Evolutionary conservation across 768 basidiomycete species (phyloP).

Genomic region (Rubroboletus satanas): DNA sequence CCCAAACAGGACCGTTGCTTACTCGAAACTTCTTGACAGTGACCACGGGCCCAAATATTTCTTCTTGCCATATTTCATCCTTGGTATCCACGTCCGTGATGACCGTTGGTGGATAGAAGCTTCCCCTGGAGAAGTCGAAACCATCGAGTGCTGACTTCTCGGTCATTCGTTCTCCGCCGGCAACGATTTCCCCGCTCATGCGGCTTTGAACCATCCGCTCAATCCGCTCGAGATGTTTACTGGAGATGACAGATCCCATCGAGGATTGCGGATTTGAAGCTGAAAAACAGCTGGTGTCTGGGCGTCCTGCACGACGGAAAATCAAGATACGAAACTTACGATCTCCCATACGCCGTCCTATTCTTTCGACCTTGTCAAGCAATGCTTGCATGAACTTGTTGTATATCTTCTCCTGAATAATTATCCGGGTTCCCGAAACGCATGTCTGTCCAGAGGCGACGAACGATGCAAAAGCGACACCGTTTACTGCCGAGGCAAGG

Average conservation of each 20-base stretch:
- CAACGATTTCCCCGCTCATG: conserved; percentile 46
- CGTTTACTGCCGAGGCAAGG: conserved; percentile 70
- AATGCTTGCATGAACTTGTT: conserved; percentile 62
- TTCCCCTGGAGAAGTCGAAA: conserved; percentile 66
- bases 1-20: conserved; percentile 23
- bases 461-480: conserved; percentile 79
- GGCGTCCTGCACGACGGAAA: not conserved
- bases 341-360: conserved; percentile 69
- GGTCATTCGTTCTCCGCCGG: conserved; percentile 64
- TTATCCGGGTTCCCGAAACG: conserved; percentile 83
- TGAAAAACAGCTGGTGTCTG: conserved; percentile 24
- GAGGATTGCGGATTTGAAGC: conserved; percentile 65
- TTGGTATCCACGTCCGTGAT: conserved; percentile 52
- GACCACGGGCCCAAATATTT: conserved; percentile 85
- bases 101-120: conserved; percentile 80
- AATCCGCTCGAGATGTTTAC: conserved; percentile 60
- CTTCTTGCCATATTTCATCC: conserved; percentile 75
- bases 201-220: conserved; percentile 50
- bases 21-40: conserved; percentile 56
- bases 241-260: conserved; percentile 81
- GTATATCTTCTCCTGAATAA: conserved; percentile 69
- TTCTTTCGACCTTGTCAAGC: conserved; percentile 57
- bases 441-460: conserved; percentile 89
- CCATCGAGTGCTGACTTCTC: conserved; percentile 63
- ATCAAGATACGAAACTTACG: conserved; percentile 46